These are phyloP conservation scores for Cunninghamia lanceolata DNA, from an alignment of 75 land plant species.

Conservation along the genomic window DNA sequence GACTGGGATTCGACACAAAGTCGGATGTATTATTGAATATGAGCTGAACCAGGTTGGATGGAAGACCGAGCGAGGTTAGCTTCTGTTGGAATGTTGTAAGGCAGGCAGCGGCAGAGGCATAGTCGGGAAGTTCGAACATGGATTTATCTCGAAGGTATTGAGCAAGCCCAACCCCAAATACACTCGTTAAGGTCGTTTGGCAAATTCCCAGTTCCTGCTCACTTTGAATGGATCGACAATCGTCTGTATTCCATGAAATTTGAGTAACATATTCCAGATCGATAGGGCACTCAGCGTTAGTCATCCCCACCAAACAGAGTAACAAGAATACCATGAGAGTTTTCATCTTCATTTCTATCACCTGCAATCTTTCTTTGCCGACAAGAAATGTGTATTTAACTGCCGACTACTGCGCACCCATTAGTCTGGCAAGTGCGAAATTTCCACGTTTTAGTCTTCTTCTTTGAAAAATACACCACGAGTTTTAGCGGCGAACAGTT, in stretches of 20 bases:
- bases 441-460: too few species aligned
- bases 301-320: not conserved
- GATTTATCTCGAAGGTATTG: conserved; percentile 45
- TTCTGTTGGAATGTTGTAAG: conserved; percentile 42
- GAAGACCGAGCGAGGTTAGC: conserved; percentile 23
- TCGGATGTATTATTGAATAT: conserved; percentile 31
- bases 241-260: not conserved
- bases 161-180: conserved; percentile 52
- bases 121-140: conserved; percentile 54
- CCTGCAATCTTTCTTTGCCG: not conserved
- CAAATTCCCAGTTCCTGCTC: conserved; percentile 15
- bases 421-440: too few species aligned
- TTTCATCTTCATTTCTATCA: not conserved
- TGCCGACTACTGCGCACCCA: too few species aligned
- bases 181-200: conserved; percentile 43
- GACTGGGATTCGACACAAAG: conserved; percentile 29
- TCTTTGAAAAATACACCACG: too few species aligned
- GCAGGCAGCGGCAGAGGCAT: conserved; percentile 53
- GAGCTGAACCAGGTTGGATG: conserved; percentile 14
- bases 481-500: too few species aligned
- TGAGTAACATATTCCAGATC: not conserved
- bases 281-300: not conserved
- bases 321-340: not conserved
- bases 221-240: not conserved
- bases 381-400: not conserved